Base-by-base conservation (phyloP, 2,329 filamentous ascomycete species). In the Fusarium robinianum region DNA sequence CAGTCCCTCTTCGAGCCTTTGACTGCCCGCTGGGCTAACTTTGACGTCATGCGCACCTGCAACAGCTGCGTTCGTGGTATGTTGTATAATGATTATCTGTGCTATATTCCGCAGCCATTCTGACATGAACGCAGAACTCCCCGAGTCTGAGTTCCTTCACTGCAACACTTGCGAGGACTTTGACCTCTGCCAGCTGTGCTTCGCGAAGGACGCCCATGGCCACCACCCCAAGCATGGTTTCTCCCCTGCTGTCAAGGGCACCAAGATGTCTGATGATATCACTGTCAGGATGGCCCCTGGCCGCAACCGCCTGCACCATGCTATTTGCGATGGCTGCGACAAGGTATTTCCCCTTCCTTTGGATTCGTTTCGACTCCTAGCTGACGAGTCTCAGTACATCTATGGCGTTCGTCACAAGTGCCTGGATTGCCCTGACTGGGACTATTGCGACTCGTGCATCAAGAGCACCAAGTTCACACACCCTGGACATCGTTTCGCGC, bases 341-440 rank as follows among this genome's bases (percentile, higher is more conserved):
- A 86, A 84, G 50, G 47, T 53, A 35, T 21, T 27, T 22, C 6
- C 7, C 6, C 10, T 21, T 11, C n/a, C 6, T 14, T 12, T 21
- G 8, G 10, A 11, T 24, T 25, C 35, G 22, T 10, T 35, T 11
- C 11, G 4, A 16, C 17, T 5, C 19, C 15, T 11, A 19, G 17
- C 41, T 47, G 26, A 49, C 33, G 12, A 14, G 9, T 25, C 19
- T 11, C 24, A 64, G 78, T 84, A 83, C 67, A 94, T 99, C 62
- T 77, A 79, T 58, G 95, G 94, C 59, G 79, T 96, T 44, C 92
- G 94, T 58, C 87, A 97, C 80, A 99, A 99, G 78, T 99, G 94
- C 68, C 77, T 97, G 54, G 85, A 90, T 66, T 99, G 94, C 75
- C 94, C 95, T 29, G 94, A 99, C 69, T 99, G 90, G 87, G 94